phyloP scores from a whole-genome alignment of 139 green algal genomes.

The Chlamydomonas sp. region DNA sequence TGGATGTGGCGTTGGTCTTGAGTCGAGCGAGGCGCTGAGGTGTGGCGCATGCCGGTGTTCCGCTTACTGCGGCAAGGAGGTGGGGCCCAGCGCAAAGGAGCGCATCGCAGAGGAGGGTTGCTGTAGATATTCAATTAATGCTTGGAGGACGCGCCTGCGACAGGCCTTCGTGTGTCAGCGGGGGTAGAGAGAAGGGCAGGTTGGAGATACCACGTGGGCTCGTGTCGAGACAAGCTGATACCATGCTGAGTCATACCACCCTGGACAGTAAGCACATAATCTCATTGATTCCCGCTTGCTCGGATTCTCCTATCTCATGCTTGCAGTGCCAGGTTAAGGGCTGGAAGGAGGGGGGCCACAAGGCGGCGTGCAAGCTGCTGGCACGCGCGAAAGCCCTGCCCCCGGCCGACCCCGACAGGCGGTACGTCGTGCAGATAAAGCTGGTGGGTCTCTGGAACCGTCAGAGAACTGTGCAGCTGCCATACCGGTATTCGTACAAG shows the following conservation, averaged over 20 bases:
- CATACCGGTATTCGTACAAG: too few species aligned
- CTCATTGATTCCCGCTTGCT: not conserved
- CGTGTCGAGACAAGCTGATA: not conserved
- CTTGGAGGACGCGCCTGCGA: not conserved
- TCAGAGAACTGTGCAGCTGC: too few species aligned
- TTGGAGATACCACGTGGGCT: too few species aligned
- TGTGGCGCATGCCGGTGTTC: slow-evolving; percentile 20
- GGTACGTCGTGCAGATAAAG: slow-evolving; percentile 23
- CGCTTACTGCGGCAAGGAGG: slow-evolving; percentile 6
- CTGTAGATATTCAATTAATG: not conserved
- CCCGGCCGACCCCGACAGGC: not conserved
- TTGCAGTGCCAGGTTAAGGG: slow-evolving; percentile 10
- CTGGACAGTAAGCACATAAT: not conserved
- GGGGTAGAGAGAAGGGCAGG: too few species aligned
- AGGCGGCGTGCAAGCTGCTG: slow-evolving; percentile 26
- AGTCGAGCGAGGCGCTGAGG: not conserved
- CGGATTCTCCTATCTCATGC: too few species aligned
- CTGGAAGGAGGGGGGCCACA: slow-evolving; percentile 19
- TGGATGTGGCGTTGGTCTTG: not conserved
- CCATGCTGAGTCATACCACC: not conserved
- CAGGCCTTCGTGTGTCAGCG: too few species aligned
- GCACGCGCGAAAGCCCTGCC: not conserved
- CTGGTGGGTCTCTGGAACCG: not conserved
- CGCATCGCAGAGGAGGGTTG: not conserved
- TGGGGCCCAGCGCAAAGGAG: not conserved